These are phyloP conservation scores for Tardiomyces digboiensis DNA, from an alignment of 1,139 yeast species.

Conservation along the genomic window DNA sequence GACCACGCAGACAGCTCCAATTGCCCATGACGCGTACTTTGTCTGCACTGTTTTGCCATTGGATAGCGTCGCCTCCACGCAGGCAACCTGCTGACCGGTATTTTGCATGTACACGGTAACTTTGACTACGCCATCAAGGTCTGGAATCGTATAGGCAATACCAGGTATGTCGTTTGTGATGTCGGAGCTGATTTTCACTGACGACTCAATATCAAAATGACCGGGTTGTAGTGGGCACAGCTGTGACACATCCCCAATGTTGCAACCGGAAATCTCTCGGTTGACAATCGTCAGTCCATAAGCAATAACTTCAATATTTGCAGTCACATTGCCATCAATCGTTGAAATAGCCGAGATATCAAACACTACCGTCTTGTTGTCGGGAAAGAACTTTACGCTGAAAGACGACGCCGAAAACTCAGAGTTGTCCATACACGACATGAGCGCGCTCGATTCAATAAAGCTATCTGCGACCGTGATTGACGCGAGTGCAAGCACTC, in stretches of 20 bases:
- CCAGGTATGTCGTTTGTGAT: slow-evolving; percentile 55
- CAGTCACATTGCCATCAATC: slow-evolving; percentile 63
- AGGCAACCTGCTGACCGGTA: slow-evolving; percentile 44
- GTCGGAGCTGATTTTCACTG: slow-evolving; percentile 29
- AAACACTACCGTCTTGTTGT: slow-evolving; percentile 50
- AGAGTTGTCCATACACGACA: slow-evolving; percentile 91
- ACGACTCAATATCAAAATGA: slow-evolving; percentile 63
- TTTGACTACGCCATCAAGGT: slow-evolving; percentile 84
- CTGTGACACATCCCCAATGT: slow-evolving; percentile 31
- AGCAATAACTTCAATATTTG: slow-evolving; percentile 58
- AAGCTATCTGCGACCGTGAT: slow-evolving; percentile 22
- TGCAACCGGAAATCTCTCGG: slow-evolving; percentile 54
- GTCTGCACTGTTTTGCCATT: slow-evolving; percentile 96
- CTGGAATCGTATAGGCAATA: slow-evolving; percentile 85
- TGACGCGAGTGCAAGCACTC: slow-evolving; percentile 2
- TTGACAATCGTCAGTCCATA: slow-evolving; percentile 72
- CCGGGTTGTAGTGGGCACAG: slow-evolving; percentile 86
- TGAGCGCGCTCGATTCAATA: slow-evolving; percentile 59
- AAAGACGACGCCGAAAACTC: slow-evolving; percentile 82
- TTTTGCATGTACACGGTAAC: slow-evolving; percentile 49
- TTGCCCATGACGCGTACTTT: slow-evolving; percentile 93
- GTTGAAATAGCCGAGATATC: slow-evolving; percentile 75
- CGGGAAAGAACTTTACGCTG: slow-evolving; percentile 64
- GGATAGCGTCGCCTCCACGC: slow-evolving; percentile 81
- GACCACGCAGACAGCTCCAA: slow-evolving; percentile 82